Percentiles rank a stretch among this genome's conserved stretches.
Evolutionary conservation across 805 yeast genomes (phyloP).

Genomic region (Ogataea minuta): DNA sequence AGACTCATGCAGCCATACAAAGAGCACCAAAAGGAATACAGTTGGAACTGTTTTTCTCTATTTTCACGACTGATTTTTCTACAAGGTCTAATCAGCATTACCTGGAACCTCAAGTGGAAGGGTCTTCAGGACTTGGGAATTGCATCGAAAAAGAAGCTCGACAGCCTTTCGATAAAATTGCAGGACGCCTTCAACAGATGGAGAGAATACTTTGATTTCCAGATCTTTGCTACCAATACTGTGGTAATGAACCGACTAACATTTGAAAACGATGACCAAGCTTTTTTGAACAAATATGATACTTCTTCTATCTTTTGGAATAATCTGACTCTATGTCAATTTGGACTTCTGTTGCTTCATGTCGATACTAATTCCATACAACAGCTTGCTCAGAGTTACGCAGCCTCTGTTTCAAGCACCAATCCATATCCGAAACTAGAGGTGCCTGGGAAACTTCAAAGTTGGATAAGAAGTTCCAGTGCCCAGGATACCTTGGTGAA

Average conservation of each 20-base stretch:
- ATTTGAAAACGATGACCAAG: slow-evolving; percentile 1
- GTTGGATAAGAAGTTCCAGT: slow-evolving; percentile 13
- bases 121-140: slow-evolving; percentile 35
- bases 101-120: slow-evolving; percentile 14
- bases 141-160: slow-evolving; percentile 32
- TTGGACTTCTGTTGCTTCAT: slow-evolving; percentile 14
- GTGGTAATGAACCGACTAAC: slow-evolving; percentile 2
- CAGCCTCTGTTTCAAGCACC: background rate
- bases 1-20: slow-evolving; percentile 33
- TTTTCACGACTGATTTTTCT: slow-evolving; percentile 38
- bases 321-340: slow-evolving; percentile 13
- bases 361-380: slow-evolving; percentile 10
- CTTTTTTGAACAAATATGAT: slow-evolving; percentile 33
- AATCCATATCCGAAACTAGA: slow-evolving; percentile 4
- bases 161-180: slow-evolving; percentile 31
- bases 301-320: slow-evolving; percentile 35
- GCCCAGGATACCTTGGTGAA: slow-evolving; percentile 19
- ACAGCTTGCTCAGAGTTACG: slow-evolving; percentile 7
- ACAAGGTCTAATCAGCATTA: slow-evolving; percentile 33
- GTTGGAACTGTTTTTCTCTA: slow-evolving; percentile 36
- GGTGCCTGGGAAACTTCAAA: slow-evolving; percentile 6
- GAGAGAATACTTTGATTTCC: slow-evolving; percentile 38
- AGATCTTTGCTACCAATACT: slow-evolving; percentile 22
- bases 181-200: slow-evolving; percentile 36
- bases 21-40: slow-evolving; percentile 34